Conservation (phyloP, 1,284 basidiomycete species). For the Cutaneotrichosporon daszewskae region DNA sequence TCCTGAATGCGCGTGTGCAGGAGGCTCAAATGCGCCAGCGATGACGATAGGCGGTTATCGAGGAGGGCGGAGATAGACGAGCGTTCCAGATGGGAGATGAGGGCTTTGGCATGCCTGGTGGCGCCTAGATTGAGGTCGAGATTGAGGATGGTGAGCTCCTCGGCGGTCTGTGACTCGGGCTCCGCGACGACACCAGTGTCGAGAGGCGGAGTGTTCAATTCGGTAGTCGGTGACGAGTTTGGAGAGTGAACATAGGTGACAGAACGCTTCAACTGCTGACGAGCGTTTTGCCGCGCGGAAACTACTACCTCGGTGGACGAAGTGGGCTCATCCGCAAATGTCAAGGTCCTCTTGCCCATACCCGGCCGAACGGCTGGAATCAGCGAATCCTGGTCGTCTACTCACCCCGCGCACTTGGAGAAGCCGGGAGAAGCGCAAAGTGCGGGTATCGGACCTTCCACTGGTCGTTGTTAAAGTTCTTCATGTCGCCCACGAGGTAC, state of each 20-base stretch:
- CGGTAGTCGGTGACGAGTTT: no score
- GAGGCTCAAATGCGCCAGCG: constrained; percentile 75
- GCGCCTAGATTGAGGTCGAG: constrained; percentile 90
- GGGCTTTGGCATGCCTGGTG: constrained; percentile 63
- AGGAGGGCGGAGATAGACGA: constrained; percentile 87
- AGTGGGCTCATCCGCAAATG: constrained; percentile 73
- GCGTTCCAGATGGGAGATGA: constrained; percentile 88
- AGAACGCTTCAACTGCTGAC: constrained; percentile 51
- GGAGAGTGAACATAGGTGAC: constrained; percentile 5
- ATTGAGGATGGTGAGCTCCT: constrained; percentile 76
- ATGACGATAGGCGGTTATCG: constrained; percentile 74
- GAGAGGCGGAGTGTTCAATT: no score
- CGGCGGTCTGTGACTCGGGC: constrained; percentile 44
- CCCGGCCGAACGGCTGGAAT: constrained; percentile 52
- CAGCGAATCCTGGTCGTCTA: constrained; percentile 52
- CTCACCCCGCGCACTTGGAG: neutral
- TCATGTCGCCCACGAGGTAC: constrained; percentile 64
- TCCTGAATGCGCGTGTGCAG: constrained; percentile 83
- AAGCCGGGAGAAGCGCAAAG: constrained; percentile 3
- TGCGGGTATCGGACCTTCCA: constrained; percentile 85
- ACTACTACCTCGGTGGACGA: constrained; percentile 64
- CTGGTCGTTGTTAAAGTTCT: constrained; percentile 73
- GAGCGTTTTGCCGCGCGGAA: constrained; percentile 47
- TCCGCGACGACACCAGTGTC: no score
- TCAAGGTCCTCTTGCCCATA: constrained; percentile 60